Base-by-base conservation (phyloP, 2,329 filamentous ascomycete genomes). In the Paradendryphiella salina region DNA sequence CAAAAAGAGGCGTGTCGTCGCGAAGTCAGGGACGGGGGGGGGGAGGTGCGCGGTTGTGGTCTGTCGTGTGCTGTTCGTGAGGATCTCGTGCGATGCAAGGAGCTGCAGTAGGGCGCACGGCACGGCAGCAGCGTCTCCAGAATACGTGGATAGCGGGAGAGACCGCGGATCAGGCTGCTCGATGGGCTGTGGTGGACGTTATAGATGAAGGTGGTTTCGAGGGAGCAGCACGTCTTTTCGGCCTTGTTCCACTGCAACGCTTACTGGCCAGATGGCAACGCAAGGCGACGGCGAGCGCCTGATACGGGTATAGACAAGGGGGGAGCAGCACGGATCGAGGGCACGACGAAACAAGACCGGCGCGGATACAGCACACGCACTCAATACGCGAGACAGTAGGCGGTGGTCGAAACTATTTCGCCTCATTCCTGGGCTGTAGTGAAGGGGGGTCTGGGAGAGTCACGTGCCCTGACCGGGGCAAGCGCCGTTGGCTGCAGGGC, bases 1-100 rank as follows among this genome's bases (percentile, higher is more conserved):
- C 54, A 48, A 13, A 36, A 15, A 60, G 46, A 5, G 14, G 11
- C 26, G 50, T 47, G 40, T 44, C 46, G 40, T 44, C 46, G 46
- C 28, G 31, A 21, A 23, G 29, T 23, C 15, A 3, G 20, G 35
- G 43, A n/a, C 36, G 46, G 53, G 40, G 17, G 46, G 18, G 35
- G 31, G 18, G 31, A 46, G 52, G 36, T 28, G 50, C 50, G 64
- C 60, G 52, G 53, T 46, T 29, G 50, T 37, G 21, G 57, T 51
- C 58, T 50, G 67, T 70, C 69, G 70, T 69, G 70, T 70, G 70
- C 68, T 66, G 66, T 60, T 64, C 52, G 65, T 60, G 64, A 54
- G 52, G 57, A 58, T 64, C 50, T 63, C 56, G 70, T 65, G 68
- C 68, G 52, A 56, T 50, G 56, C 59, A 56, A 46, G 51, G 60